phyloP scores from a whole-genome alignment of 306 rosid species.

The Styphnolobium japonicum region DNA sequence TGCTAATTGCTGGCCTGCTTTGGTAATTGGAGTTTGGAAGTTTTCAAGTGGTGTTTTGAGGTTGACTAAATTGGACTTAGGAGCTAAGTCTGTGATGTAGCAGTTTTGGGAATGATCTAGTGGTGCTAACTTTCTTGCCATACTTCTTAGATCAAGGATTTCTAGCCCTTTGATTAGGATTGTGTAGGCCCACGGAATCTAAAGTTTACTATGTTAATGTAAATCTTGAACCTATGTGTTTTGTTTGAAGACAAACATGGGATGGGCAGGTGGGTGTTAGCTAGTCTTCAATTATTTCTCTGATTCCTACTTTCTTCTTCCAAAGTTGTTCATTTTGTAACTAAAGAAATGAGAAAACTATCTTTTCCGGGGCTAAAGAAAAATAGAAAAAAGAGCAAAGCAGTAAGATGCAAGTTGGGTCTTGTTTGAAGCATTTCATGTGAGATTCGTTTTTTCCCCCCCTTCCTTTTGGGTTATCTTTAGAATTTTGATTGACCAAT shows the following conservation, averaged over 20 bases:
- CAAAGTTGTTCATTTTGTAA: not conserved
- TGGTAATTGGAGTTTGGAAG: not conserved
- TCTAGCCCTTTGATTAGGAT: constrained; percentile 5
- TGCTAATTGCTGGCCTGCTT: too few relatives aligned
- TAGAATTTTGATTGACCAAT: not conserved
- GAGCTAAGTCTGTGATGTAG: not conserved
- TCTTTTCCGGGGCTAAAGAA: not conserved
- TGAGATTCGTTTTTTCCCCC: too few relatives aligned
- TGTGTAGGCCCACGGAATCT: not conserved
- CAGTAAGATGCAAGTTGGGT: not conserved
- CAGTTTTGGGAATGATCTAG: not conserved
- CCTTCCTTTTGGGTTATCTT: not conserved
- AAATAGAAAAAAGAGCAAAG: not conserved
- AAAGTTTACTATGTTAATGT: not conserved
- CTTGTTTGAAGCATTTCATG: not conserved
- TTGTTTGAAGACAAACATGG: not conserved
- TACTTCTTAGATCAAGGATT: not conserved
- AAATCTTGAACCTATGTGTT: constrained; percentile 6
- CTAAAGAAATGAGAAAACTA: not conserved
- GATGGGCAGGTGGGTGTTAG: not conserved
- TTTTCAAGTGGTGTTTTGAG: constrained; percentile 12
- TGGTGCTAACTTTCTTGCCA: not conserved
- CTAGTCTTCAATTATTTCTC: not conserved
- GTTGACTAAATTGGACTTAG: constrained; percentile 4
- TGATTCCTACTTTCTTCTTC: not conserved